These are phyloP conservation scores for Piper longum DNA, from an alignment of 164 flowering plant species.

Conservation along the genomic window DNA sequence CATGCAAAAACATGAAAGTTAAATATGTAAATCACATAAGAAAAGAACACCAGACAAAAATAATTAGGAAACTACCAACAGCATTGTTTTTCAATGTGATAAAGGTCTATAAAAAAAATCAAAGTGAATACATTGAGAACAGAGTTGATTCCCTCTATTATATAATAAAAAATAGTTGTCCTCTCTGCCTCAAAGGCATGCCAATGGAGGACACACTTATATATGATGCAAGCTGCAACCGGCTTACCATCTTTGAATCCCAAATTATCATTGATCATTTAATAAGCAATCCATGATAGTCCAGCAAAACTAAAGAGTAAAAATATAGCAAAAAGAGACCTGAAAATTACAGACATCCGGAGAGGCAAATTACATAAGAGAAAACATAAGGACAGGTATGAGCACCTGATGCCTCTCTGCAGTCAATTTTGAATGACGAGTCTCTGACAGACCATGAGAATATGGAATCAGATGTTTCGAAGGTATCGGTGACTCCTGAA, in stretches of 20 bases:
- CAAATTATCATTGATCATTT: slow-evolving; percentile 74
- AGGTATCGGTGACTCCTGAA: slow-evolving; percentile 91
- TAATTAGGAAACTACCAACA: not conserved
- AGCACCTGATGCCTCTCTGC: slow-evolving; percentile 71
- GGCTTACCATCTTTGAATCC: slow-evolving; percentile 82
- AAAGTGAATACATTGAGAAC: slow-evolving; percentile 45
- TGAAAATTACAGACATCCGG: too few relatives aligned
- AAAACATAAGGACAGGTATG: not conserved
- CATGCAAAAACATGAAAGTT: too few relatives aligned
- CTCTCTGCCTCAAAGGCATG: slow-evolving; percentile 92
- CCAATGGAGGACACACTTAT: slow-evolving; percentile 76
- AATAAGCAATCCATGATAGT: slow-evolving; percentile 65
- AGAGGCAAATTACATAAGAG: not conserved
- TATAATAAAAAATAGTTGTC: slow-evolving; percentile 70
- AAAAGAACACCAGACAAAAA: not conserved
- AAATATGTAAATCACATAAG: not conserved
- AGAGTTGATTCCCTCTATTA: slow-evolving; percentile 70
- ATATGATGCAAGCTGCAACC: slow-evolving; percentile 79
- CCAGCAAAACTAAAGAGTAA: slow-evolving; percentile 58
- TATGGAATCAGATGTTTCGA: slow-evolving; percentile 39
- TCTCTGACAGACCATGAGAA: slow-evolving; percentile 56
- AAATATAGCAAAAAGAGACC: too few relatives aligned
- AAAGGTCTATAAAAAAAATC: not conserved
- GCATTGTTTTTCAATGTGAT: not conserved
- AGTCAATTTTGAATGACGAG: slow-evolving; percentile 55